Base-by-base conservation (phyloP, 495 filamentous ascomycete species). In the Elaphomyces granulatus region DNA sequence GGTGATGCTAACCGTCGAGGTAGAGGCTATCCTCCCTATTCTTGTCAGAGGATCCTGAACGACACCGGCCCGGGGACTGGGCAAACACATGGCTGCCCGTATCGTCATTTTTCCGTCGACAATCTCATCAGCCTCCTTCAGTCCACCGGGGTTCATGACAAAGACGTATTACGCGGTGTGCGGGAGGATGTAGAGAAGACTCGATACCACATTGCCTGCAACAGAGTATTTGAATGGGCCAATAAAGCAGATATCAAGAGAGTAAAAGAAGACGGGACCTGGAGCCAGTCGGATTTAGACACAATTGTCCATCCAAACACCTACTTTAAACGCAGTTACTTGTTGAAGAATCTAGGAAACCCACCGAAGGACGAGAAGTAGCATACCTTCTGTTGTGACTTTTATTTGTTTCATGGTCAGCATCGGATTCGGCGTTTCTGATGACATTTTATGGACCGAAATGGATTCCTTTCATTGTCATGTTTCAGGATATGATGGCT, bases 271-370 rank as follows among this genome's bases (percentile, higher is more conserved):
- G 71, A 77, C 26, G 75, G 77, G 6, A 64, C 75, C 21, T 87
- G 84, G 83, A 72, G 73, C 20, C 68, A 77, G n/a, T 68, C 73
- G 3, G 81, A 92, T 52, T 67, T 92, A 23, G 90, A 95, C 61
- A 96, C 87, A 1, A 95, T 99, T 48, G 80, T 93, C 15, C 92
- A 99, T 57, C 92, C 92, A 8, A 99, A 99, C 58, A 85, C 86
- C 40, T 99, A 95, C 59, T 96, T 96, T 60, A 88, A 90, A 68
- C 72, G 87, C 45, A 88, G 84, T 52, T 96, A 83, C 58, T 48
- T 92, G 48, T 59, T 96, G 34, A 94, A 83, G 70, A 78, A 86
- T 32, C 45, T 56, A 32, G 50, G 52, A 9, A 63, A 60, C 32
- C 44, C 60, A 15, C 47, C 56, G 20, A 52, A 42, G 38, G 59